Evolutionary conservation across 2,329 filamentous ascomycete species (phyloP), one percentile per base, ranked within the genome.

Genomic region (Fusarium sarcochroum): DNA sequence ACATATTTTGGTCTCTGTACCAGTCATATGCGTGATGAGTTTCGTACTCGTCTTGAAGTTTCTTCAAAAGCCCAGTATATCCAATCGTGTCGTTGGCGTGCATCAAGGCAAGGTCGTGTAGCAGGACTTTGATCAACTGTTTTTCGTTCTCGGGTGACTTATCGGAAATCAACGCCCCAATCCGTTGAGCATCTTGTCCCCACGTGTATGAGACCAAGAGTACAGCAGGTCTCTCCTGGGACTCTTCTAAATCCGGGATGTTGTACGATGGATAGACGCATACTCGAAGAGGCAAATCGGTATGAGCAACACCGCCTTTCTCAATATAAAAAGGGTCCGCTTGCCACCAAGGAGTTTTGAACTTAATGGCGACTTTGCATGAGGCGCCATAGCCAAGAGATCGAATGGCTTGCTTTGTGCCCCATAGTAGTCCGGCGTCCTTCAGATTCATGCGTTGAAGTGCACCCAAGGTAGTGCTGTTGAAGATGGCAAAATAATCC

Each of bases 381-480:
- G 49, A 63, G 0, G 52, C 37, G 5, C 60, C 58, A 2, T 63
- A 63, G 2, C 60, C 60, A 1, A 63, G 8, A 8, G 58, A 42
- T 17, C 60, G 60, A 6, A 63, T 63, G 3, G 60, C 58, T 25
- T 63, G 60, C 14, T 63, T 5, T 34, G 71, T 68, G 14, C 68
- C 71, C 60, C 73, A 77, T 9, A 58, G 59, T 4, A 77, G 65
- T 2, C 66, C 59, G 5, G 75, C 63, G 14, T 74, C 70, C 6
- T 66, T 68, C 13, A 67, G 42, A 7, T 70, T 38, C 60, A 70
- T 70, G 14, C 64, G 61, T 20, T 23, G 40, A 23, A 42, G 18
- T 17, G 40, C 40, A 14, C 21, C 60, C 3, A 63, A 44, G 2
- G 60, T 63, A 4, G 53, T 56, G 11, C 52, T 55, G 23, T 55